Conservation (phyloP, 2,329 filamentous ascomycete species). For the Trichoderma afroharzianum region DNA sequence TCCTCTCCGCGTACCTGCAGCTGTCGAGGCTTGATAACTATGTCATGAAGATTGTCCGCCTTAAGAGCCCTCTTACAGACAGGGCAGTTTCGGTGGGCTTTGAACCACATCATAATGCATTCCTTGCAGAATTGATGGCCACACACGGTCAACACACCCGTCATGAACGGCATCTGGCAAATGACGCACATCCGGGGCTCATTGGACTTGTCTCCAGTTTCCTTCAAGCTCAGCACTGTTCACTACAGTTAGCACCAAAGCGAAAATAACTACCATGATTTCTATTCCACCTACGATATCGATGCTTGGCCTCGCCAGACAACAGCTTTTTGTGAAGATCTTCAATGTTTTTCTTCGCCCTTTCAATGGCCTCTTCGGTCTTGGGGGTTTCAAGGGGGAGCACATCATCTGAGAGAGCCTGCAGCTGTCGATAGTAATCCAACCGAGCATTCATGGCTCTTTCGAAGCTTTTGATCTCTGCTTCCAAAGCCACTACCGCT, state of each 20-base stretch:
- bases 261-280: background rate
- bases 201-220: constrained; percentile 58
- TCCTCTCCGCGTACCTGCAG: constrained; percentile 56
- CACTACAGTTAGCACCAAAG: constrained; percentile 4
- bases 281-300: constrained; percentile 56
- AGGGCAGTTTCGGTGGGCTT: constrained; percentile 71
- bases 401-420: constrained; percentile 86
- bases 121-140: constrained; percentile 91
- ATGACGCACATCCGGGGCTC: constrained; percentile 77
- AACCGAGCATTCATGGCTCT: constrained; percentile 78
- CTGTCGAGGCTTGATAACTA: constrained; percentile 75
- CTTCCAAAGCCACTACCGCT: constrained; percentile 48
- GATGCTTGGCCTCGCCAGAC: constrained; percentile 65
- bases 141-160: constrained; percentile 81
- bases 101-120: constrained; percentile 79
- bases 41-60: constrained; percentile 71
- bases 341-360: constrained; percentile 33
- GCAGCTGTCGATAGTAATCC: constrained; percentile 87
- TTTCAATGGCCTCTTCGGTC: constrained; percentile 46
- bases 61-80: constrained; percentile 72
- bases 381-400: constrained; percentile 65
- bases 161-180: constrained; percentile 71
- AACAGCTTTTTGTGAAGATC: constrained; percentile 56
- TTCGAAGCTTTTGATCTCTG: constrained; percentile 73
- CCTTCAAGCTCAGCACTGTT: constrained; percentile 50